Evolutionary conservation across 2,329 filamentous ascomycete species (phyloP), one percentile per base, ranked within the genome.

Genomic region (Trichophyton verrucosum): DNA sequence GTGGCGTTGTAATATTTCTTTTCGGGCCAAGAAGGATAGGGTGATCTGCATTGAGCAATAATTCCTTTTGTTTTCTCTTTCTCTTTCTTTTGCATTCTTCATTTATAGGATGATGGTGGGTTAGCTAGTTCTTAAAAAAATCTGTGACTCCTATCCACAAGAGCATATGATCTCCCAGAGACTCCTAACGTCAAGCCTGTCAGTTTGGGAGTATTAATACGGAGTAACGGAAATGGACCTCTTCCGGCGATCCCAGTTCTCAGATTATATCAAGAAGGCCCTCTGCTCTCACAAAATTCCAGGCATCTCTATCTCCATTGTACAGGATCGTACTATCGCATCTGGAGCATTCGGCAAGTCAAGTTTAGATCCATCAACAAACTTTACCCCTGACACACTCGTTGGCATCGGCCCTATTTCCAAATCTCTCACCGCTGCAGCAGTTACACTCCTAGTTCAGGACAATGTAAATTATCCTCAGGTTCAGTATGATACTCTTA

Each of bases 401-500:
- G 67, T 68, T 44, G 66, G 69, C 40, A 64, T 68, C 30, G 68
- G 66, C 3, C 68, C 67, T 7, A 60, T 56, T 20, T 53, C 65
- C 2, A 70, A 70, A 59, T 68, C 68, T 2, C 57, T 70, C 13
- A 70, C 68, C n/a, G 68, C 68, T 15, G 68, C 68, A 3, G 55
- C 67, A 0, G 64, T 70, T n/a, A 65, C 40, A 4, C 57, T 84
- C 6, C 71, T 82, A 4, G 75, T 76, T n/a, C 72, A 78, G 6
- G 72, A 76, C 40, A 69, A 66, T 59, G 68, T 73, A 0, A 53
- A 53, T n/a, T 72, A 68, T 61, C 68, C 71, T 13, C 62, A 74
- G 1, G 65, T 77, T 2, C 72, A 76, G 40, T 83, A 80, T 78
- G 68, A 72, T 2, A 78, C 79, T 0, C 74, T 74, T 1, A 74